Base-by-base conservation (phyloP, 2,329 filamentous ascomycete genomes). In the Nakataea oryzae region DNA sequence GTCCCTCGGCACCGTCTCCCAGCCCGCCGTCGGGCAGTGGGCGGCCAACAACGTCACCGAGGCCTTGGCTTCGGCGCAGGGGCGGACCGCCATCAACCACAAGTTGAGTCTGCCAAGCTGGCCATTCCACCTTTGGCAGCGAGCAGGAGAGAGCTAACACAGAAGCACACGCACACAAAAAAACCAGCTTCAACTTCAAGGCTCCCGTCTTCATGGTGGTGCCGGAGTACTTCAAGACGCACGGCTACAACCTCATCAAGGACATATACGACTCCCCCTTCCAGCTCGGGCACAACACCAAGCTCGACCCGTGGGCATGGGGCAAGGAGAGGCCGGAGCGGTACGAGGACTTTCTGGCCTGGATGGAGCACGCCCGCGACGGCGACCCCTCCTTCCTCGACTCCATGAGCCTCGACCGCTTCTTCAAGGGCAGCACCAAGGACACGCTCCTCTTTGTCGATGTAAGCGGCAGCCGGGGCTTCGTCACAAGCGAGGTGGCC, bases 391-490 rank as follows among this genome's bases (percentile, higher is more conserved):
- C 27, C 28, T 57, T 57, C 13, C 24, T 57, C 56, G 56, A 57
- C 8, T 57, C 24, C 1, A 21, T 57, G 27, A 28, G 32, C 28
- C 56, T 57, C 27, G 3, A 1, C 5, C 14, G 28, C 2, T 57
- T 57, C 13, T 57, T 57, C 9, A 1, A 57, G 12, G 32, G 24
- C 21, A 29, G 27, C 4, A 32, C 7, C 56, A 32, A 57, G 12
- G 56, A 57, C 9, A 59, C 30, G 56, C 11, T 57, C 28, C 26
- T 78, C 30, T 70, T 76, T 57, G 74, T 79, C 2, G 74, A 79
- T 63, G 68, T 79, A 13, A 75, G 75, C 12, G 75, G 77, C 54
- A 73, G 72, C 1, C 67, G 69, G 11, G 76, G 76, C 0, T 73
- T 78, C n/a, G 73, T 76, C 58, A 70, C 70, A n/a, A 66, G 67